Evolutionary conservation across 2,329 filamentous ascomycete species (phyloP), one percentile per base, ranked within the genome.

Genomic region (Alternaria gaisen): DNA sequence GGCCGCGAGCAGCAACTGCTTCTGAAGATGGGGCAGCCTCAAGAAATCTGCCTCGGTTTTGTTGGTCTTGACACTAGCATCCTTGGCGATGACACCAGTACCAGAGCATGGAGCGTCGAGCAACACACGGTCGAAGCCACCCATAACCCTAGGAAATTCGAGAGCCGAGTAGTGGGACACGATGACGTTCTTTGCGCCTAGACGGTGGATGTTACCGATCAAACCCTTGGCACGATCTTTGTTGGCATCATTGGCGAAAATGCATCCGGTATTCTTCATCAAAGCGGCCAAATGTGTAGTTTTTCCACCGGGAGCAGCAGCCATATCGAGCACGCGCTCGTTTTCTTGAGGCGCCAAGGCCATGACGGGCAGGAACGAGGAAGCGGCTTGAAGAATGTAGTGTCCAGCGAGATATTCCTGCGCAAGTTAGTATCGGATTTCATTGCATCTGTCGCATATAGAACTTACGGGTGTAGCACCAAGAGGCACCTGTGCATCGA

Each of bases 331-430:
- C 52, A 96, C 87, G 36, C 95, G 89, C 83, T 99, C 94, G 70
- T 93, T 86, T 79, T 97, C 92, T 80, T 98, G 94, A 0, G 95
- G 95, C 6, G 92, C 94, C 12, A 99, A 87, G 10, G 95, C 94
- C 93, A 99, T 98, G 73, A 97, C 95, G 65, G 95, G 95, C 51
- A 99, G 86, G 84, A 99, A 99, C 18, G 94, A 97, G 6, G 92
- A 96, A 0, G 95, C 95, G 1, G 95, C 95, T 83, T 99, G 95
- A 12, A 99, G 87, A 71, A 99, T 98, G 83, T 99, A 99, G 80
- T 99, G 93, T 18, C 95, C 95, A 16, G 94, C 94, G 12, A 99
- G 88, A 79, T 99, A 99, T 80, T 99, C 95, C 10, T 50, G 16
- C 1, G 6, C 1, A 11, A 1, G 9, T 50, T 5, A 50, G 46